These are phyloP conservation scores for Cardiospermum halicacabum DNA, from an alignment of 345 rosid species.

Conservation along the genomic window DNA sequence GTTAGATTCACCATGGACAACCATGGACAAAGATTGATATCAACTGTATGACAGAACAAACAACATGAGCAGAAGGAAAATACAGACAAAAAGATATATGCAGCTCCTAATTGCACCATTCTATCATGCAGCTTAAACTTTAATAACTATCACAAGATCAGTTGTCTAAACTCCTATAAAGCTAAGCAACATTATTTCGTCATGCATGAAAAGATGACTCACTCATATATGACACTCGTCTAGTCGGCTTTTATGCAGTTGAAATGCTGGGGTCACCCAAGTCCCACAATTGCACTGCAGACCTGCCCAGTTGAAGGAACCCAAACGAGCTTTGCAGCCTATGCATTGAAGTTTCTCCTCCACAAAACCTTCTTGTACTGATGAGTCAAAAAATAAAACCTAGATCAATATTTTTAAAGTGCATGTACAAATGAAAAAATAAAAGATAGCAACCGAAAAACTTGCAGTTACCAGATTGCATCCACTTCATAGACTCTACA, in stretches of 20 bases:
- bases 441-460: neutral
- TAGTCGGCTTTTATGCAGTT: slow-evolving; percentile 65
- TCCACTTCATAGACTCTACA: slow-evolving; percentile 96
- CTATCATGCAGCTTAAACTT: neutral
- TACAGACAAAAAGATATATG: neutral
- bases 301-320: slow-evolving; percentile 93
- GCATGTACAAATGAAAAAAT: neutral
- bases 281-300: slow-evolving; percentile 93
- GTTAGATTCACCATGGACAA: neutral
- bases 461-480: slow-evolving; percentile 50
- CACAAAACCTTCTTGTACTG: slow-evolving; percentile 76
- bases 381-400: slow-evolving; percentile 11
- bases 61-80: neutral
- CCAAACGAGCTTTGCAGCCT: slow-evolving; percentile 78
- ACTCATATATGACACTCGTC: slow-evolving; percentile 55
- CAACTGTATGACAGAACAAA: neutral
- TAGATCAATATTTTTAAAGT: slow-evolving; percentile 4
- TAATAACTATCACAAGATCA: neutral
- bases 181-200: neutral
- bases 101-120: neutral
- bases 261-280: slow-evolving; percentile 94
- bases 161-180: neutral
- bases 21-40: neutral
- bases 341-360: slow-evolving; percentile 79
- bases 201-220: neutral